A percentile compares a stretch with the other conserved stretches of the same genome.
These are phyloP conservation scores for Pseudogymnoascus sp. DNA, from an alignment of 2,329 filamentous ascomycete species.

Conservation along the genomic window DNA sequence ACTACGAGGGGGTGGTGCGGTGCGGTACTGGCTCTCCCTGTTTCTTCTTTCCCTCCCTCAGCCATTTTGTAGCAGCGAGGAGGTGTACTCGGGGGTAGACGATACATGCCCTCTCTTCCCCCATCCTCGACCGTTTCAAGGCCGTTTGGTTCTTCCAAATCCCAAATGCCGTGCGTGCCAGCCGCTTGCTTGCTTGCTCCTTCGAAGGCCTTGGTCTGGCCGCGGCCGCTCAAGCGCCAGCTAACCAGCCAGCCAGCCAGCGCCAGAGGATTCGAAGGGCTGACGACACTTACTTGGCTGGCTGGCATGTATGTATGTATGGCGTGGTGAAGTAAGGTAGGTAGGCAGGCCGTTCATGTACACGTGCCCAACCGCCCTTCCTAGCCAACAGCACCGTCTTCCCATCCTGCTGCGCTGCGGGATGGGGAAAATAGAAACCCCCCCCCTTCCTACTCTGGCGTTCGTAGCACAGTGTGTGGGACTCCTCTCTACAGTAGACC, in stretches of 20 bases:
- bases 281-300: background rate
- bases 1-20: background rate
- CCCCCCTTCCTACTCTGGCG: background rate
- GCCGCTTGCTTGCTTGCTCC: background rate
- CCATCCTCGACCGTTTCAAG: background rate
- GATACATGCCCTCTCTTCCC: background rate
- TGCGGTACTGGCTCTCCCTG: background rate
- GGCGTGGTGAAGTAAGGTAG: background rate
- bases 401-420: background rate
- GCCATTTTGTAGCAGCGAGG: background rate
- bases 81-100: background rate
- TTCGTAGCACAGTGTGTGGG: too few species aligned
- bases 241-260: background rate
- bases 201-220: background rate
- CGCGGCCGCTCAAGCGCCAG: background rate
- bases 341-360: background rate
- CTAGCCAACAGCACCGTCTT: background rate
- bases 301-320: background rate
- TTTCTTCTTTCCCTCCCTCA: background rate
- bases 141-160: background rate
- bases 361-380: conserved; percentile 4
- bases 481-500: too few species aligned
- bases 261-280: background rate
- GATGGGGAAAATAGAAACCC: background rate
- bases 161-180: background rate